A percentile compares a stretch with the other conserved stretches of the same genome.
Conservation (phyloP, 2,329 filamentous ascomycete genomes). For the Nothophoma quercina region DNA sequence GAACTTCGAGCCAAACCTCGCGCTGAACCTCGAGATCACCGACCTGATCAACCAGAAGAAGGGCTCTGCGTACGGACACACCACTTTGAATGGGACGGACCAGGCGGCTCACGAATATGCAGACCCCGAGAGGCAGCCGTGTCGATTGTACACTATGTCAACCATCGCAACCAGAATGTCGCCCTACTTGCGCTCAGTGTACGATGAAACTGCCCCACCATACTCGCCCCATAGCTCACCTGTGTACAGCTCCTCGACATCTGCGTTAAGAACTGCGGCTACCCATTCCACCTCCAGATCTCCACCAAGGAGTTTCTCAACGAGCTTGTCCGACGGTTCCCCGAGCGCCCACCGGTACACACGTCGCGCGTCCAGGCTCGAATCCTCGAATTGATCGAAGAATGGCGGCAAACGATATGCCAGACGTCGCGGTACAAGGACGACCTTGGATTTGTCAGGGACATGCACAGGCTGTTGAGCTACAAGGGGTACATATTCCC, state of each 20-base stretch:
- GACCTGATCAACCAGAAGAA: conserved; percentile 98
- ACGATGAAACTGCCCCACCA: conserved; percentile 42
- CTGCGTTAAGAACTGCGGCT: conserved; percentile 99
- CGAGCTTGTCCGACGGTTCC: conserved; percentile 94
- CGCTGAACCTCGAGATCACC: conserved; percentile 92
- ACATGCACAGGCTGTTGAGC: conserved; percentile 94
- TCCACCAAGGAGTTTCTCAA: conserved; percentile 99
- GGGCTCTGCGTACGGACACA: conserved; percentile 72
- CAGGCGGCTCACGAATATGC: conserved; percentile 28
- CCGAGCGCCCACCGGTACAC: conserved; percentile 88
- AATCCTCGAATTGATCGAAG: conserved; percentile 95
- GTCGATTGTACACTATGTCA: conserved; percentile 91
- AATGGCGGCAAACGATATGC: conserved; percentile 98
- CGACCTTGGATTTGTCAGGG: conserved; percentile 91
- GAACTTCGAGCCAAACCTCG: conserved; percentile 97
- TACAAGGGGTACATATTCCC: conserved; percentile 98
- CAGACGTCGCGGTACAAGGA: conserved; percentile 98
- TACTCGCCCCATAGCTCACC: conserved; percentile 32
- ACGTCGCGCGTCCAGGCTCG: conserved; percentile 86
- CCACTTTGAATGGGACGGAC: background rate
- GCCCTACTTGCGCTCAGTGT: conserved; percentile 83
- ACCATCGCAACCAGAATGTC: conserved; percentile 96
- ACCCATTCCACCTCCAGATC: conserved; percentile 98
- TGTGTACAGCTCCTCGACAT: conserved; percentile 81
- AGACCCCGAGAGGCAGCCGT: conserved; percentile 91